Evolutionary conservation across 345 rosid genomes (phyloP), one percentile per base, ranked within the genome.

Genomic region (Cardamine chenopodiifolia): DNA sequence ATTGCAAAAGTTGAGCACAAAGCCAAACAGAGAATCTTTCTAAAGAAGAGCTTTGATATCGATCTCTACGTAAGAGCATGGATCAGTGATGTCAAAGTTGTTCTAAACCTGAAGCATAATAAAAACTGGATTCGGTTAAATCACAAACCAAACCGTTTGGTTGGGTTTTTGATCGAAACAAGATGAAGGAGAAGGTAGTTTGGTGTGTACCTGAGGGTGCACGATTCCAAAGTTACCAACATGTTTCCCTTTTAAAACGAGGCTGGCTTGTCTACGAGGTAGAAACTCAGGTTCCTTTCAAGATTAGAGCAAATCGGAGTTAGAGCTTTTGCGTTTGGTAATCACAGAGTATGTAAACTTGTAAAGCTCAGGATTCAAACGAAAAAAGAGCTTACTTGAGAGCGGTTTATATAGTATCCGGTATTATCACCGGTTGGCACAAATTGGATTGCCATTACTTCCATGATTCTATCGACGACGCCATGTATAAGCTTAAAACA

Each of bases 251-350:
- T 85, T 89, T 84, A 65, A 82, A 72, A 86, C 76, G 83, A 93
- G 82, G 73, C 85, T 86, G 5, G 98, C 96, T 84, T 93, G 98
- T 71, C 90, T 86, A n/a, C 90, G 88, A 1, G 83, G 69, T 59
- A 32, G 8, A 32, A 91, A 90, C 83, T 90, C 92, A 4, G 94
- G 91, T 56, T 82, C 93, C 97, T 90, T 72, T 37, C 42, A 37
- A 37, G 42, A 7, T 32, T 32, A 32, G 35, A 32, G 35, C 35
- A 32, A 32, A 32, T 32, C 7, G 2, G 9, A 1, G 35, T 32
- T 32, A 32, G 2, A 7, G 35, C 35, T 8, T 32, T 32, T 32
- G 35, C 35, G 35, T 32, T 3, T 32, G 35, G 35, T 32, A 29
- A 29, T 29, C 32, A 29, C 32, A 29, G 32, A 29, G 32, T 29